These are phyloP conservation scores for Wickerhamomyces canadensis DNA, from an alignment of 805 yeast species.

Conservation along the genomic window DNA sequence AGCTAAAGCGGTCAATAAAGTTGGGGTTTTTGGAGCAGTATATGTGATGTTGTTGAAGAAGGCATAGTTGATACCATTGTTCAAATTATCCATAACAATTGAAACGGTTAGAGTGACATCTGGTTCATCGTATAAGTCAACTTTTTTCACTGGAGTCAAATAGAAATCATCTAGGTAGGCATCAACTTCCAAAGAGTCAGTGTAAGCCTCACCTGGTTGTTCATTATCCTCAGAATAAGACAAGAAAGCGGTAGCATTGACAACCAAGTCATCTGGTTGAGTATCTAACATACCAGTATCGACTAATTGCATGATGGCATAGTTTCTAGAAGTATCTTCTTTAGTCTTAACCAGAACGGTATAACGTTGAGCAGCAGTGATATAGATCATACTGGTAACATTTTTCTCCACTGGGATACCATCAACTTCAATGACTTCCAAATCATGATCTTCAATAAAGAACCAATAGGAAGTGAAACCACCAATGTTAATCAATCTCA, in stretches of 20 bases:
- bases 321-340: constrained; percentile 56
- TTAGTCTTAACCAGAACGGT: constrained; percentile 74
- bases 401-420: constrained; percentile 81
- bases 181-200: constrained; percentile 43
- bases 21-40: constrained; percentile 78
- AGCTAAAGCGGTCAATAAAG: constrained; percentile 70
- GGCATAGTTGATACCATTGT: constrained; percentile 90
- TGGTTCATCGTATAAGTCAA: constrained; percentile 55
- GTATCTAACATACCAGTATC: constrained; percentile 82
- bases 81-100: constrained; percentile 79
- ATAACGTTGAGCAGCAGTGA: constrained; percentile 91
- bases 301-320: constrained; percentile 74
- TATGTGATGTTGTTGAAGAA: constrained; percentile 87
- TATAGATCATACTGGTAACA: constrained; percentile 63
- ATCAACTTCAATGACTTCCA: constrained; percentile 87
- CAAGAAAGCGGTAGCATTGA: constrained; percentile 74
- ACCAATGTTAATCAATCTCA: constrained; percentile 81
- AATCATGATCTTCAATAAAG: constrained; percentile 81
- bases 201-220: constrained; percentile 31
- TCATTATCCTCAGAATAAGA: constrained; percentile 46
- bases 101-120: constrained; percentile 65
- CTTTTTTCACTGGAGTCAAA: constrained; percentile 57
- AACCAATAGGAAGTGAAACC: constrained; percentile 89
- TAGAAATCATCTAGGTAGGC: constrained; percentile 71
- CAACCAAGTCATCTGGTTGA: constrained; percentile 54